These are phyloP conservation scores for Gossypium arboreum DNA, from an alignment of 345 rosid species.

Conservation along the genomic window DNA sequence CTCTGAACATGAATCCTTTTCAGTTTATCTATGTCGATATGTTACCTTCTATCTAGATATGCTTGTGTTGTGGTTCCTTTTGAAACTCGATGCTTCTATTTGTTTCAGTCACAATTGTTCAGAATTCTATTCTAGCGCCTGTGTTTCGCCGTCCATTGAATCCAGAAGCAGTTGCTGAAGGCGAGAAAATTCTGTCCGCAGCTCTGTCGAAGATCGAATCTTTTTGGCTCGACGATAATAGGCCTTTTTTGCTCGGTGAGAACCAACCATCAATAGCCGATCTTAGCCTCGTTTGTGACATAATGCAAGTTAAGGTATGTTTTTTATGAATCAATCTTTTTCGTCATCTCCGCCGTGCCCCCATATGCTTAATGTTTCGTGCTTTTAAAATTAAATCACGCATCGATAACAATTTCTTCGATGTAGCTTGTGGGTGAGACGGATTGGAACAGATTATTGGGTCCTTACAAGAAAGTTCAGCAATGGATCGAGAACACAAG, in stretches of 20 bases:
- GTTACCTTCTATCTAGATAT: not conserved
- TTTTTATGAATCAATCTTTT: not conserved
- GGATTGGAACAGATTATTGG: slow-evolving; percentile 47
- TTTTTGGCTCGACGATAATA: slow-evolving; percentile 70
- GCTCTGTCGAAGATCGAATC: slow-evolving; percentile 62
- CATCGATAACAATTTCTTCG: slow-evolving; percentile 8
- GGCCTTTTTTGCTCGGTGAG: slow-evolving; percentile 59
- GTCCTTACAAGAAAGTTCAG: slow-evolving; percentile 62
- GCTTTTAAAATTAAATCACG: not conserved
- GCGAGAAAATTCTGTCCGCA: slow-evolving; percentile 46
- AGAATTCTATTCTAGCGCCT: slow-evolving; percentile 46
- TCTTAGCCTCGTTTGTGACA: slow-evolving; percentile 76
- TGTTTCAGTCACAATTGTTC: slow-evolving; percentile 45
- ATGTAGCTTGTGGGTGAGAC: slow-evolving; percentile 61
- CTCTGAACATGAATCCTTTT: no score
- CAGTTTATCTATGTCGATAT: not conserved
- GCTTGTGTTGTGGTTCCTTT: not conserved
- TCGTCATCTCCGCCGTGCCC: not conserved
- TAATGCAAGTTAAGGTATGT: slow-evolving; percentile 73
- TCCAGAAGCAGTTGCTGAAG: slow-evolving; percentile 59
- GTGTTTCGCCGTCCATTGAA: slow-evolving; percentile 45
- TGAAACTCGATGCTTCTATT: slow-evolving; percentile 13
- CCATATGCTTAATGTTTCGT: no score
- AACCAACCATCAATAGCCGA: slow-evolving; percentile 86
- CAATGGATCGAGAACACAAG: slow-evolving; percentile 78